Evolutionary conservation across 345 rosid genomes (phyloP).

Genomic region (Hypericum androsaemum): DNA sequence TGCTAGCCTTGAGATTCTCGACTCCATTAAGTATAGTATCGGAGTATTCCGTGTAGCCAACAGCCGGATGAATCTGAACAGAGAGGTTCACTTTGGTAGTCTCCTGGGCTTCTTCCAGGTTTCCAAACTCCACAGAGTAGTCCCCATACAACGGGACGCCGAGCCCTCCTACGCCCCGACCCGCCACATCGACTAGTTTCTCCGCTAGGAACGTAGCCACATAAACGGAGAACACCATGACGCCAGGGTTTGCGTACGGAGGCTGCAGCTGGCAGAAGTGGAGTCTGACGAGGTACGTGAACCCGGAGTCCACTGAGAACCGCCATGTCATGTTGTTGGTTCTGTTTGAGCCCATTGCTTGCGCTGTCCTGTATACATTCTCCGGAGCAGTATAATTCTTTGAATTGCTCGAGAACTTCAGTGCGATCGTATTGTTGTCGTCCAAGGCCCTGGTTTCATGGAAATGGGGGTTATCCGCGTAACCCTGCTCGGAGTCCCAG

Average conservation of each 20-base stretch:
- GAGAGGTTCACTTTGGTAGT: conserved; percentile 20
- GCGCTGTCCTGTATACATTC: conserved; percentile 16
- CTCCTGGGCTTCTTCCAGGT: conserved; percentile 5
- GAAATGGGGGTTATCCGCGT: background rate
- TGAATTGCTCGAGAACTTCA: background rate
- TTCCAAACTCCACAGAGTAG: conserved; percentile 10
- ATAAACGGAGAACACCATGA: conserved; percentile 8
- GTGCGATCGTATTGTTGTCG: background rate
- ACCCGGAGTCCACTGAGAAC: conserved; percentile 28
- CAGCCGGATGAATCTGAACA: conserved; percentile 13
- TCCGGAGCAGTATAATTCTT: conserved; percentile 25
- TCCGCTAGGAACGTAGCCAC: conserved; percentile 16
- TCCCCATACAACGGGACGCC: conserved; percentile 20
- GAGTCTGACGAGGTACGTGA: conserved; percentile 33
- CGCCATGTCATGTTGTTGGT: conserved; percentile 39
- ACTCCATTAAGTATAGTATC: conserved; percentile 42
- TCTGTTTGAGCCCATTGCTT: too few species aligned
- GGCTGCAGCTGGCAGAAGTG: conserved; percentile 44
- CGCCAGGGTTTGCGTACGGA: background rate
- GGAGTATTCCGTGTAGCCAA: too few species aligned
- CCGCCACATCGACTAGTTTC: conserved; percentile 9
- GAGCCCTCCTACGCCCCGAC: conserved; percentile 11
- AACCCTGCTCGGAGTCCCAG: conserved; percentile 10
- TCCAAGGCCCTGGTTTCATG: background rate
- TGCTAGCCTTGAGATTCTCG: conserved; percentile 42